Base-by-base conservation (phyloP, 768 basidiomycete genomes). In the Amanita fuliginea region DNA sequence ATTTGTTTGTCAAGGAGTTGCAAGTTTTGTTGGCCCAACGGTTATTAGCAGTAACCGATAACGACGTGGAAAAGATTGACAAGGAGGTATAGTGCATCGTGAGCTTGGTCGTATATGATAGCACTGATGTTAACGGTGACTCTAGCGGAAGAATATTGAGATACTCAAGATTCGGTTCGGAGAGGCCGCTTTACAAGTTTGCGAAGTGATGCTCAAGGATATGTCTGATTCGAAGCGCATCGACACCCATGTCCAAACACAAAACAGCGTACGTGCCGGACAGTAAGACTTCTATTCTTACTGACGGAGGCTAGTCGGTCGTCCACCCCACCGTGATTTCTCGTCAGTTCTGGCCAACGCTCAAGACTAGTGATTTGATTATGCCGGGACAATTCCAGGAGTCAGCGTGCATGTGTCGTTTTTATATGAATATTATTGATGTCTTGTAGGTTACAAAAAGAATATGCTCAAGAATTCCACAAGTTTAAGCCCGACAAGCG, bases 151-250 rank as follows among this genome's bases (percentile, higher is more conserved):
- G 19, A 96, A 90, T 58, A 81, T 98, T 52, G 94, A 96, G 63
- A 88, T 94, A 37, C 68, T 99, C 53, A 98, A 98, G 69, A 77
- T 94, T 49, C 84, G 96, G 3, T 99, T 99, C 58, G 96, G 96
- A 18, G 96, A 98, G 58, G 74, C 82, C 1, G 82, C 92, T 2
- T 65, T 99, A 49, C 92, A 96, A 62, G 87, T 92, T 4, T 97
- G 94, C 70, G 95, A 98, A 61, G 93, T 99, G 48, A 98, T 99
- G 96, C 69, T 98, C 60, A 88, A 83, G 60, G 96, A 99, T 62
- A 87, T 98, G 81, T 86, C 90, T 3, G 93, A 98, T 63, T 96
- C 95, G 35, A 84, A 81, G 58, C 78, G 91, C 30, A 86, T 85
- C 43, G 89, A 98, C 61, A 78, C 79, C n/a, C 85, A 86, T 61